These are phyloP conservation scores for Shiraia bambusicola DNA, from an alignment of 2,329 filamentous ascomycete genomes.

Conservation along the genomic window DNA sequence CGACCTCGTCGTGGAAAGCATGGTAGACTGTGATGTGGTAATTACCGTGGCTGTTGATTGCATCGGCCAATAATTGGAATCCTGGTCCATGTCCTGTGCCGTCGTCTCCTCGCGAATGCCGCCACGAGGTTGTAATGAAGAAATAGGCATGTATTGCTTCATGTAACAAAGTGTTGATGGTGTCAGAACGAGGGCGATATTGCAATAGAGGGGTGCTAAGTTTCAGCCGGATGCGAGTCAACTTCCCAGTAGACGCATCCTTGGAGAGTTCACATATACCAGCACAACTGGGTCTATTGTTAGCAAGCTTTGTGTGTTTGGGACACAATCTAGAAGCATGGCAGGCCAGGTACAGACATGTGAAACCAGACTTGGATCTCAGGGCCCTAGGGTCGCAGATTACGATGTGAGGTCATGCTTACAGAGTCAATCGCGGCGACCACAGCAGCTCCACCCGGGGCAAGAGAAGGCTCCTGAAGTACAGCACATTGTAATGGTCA, in stretches of 20 bases:
- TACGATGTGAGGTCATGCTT: conserved; percentile 15
- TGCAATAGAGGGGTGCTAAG: conserved; percentile 49
- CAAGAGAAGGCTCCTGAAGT: conserved; percentile 46
- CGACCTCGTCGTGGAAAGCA: conserved; percentile 51
- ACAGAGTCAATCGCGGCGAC: conserved; percentile 49
- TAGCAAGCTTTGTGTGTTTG: conserved; percentile 13
- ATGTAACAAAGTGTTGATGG: conserved; percentile 48
- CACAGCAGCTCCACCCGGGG: conserved; percentile 47
- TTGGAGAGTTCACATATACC: conserved; percentile 50
- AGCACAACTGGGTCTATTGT: conserved; percentile 40
- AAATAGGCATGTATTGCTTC: conserved; percentile 52
- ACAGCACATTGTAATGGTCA: conserved; percentile 44
- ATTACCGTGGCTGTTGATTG: conserved; percentile 48
- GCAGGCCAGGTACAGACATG: conserved; percentile 9
- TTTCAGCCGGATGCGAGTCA: conserved; percentile 46
- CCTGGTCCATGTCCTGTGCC: conserved; percentile 48
- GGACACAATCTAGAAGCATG: conserved; percentile 11
- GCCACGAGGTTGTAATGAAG: conserved; percentile 49
- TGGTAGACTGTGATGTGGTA: conserved; percentile 48
- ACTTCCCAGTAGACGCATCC: conserved; percentile 40
- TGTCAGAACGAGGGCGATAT: conserved; percentile 47
- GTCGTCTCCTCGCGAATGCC: conserved; percentile 45
- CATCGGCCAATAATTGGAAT: conserved; percentile 47
- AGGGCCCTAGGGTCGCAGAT: conserved; percentile 10
- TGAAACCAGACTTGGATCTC: conserved; percentile 8